Percentiles rank a stretch among this genome's conserved stretches.
These are phyloP conservation scores for Gossypium herbaceum DNA, from an alignment of 345 rosid genomes.

Conservation along the genomic window DNA sequence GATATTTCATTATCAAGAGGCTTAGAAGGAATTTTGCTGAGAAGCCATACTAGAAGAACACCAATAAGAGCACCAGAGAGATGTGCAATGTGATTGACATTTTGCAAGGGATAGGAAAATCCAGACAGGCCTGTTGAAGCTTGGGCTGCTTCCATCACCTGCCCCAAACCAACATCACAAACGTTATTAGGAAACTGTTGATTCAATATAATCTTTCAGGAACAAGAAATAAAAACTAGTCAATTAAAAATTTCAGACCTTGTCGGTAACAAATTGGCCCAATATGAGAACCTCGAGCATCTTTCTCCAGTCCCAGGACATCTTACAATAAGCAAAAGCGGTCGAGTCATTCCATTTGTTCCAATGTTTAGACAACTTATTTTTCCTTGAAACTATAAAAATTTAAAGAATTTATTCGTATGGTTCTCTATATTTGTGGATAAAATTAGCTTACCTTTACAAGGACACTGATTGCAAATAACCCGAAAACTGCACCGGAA, in stretches of 20 bases:
- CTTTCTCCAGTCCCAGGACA: constrained; percentile 97
- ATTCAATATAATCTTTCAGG: neutral
- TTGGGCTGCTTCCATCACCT: constrained; percentile 97
- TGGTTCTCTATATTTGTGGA: neutral
- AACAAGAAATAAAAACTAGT: neutral
- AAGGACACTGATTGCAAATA: constrained; percentile 82
- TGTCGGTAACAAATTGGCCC: constrained; percentile 86
- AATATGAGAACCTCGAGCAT: constrained; percentile 91
- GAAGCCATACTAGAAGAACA: constrained; percentile 76
- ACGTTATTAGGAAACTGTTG: neutral
- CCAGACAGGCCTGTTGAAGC: constrained; percentile 73
- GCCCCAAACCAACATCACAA: constrained; percentile 14
- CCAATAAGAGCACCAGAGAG: constrained; percentile 89
- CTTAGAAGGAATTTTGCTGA: constrained; percentile 64
- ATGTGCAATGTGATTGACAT: constrained; percentile 88
- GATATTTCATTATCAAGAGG: constrained; percentile 32
- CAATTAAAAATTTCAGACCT: constrained; percentile 32
- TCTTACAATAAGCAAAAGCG: constrained; percentile 36
- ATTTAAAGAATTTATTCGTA: neutral
- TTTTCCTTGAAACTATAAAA: neutral
- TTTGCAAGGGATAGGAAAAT: constrained; percentile 48
- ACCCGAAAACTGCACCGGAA: constrained; percentile 91
- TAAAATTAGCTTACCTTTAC: constrained; percentile 55
- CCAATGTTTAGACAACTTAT: too few species aligned
- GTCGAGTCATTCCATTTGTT: neutral